These are phyloP conservation scores for Pseudoscleropodium purum DNA, from an alignment of 225 moss, liverwort and hornwort species.

Conservation along the genomic window DNA sequence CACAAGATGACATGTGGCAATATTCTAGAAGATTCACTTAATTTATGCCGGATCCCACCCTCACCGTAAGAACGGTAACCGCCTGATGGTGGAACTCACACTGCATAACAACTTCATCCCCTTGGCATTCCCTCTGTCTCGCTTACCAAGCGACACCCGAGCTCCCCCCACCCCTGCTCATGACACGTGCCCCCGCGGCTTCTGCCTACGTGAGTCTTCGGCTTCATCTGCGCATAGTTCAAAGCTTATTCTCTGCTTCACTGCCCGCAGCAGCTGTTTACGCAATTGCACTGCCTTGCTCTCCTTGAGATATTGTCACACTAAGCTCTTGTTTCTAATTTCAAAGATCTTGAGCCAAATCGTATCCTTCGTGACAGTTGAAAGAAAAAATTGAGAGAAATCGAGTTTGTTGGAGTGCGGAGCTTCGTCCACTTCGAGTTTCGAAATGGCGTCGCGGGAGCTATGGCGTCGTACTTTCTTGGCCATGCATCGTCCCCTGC, in stretches of 20 bases:
- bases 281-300: too few species aligned
- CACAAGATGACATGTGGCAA: background rate
- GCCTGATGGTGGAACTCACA: background rate
- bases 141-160: background rate
- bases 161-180: background rate
- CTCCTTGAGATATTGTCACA: background rate
- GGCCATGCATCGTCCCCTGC: background rate
- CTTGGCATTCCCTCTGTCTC: background rate
- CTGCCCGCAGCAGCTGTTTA: too few species aligned
- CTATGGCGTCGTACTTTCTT: conserved; percentile 4
- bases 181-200: background rate
- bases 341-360: background rate
- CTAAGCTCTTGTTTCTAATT: background rate
- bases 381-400: background rate
- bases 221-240: accelerated
- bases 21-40: background rate
- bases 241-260: background rate
- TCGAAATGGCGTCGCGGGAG: conserved; percentile 9
- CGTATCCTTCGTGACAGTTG: background rate
- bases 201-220: too few species aligned
- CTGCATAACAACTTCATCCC: background rate
- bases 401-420: background rate
- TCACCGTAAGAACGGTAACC: background rate
- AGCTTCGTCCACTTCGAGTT: background rate
- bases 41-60: background rate